Percentiles rank a stretch among this genome's conserved stretches.
These are phyloP conservation scores for Aspergillus wentii DNA, from an alignment of 495 filamentous ascomycete species.

Conservation along the genomic window DNA sequence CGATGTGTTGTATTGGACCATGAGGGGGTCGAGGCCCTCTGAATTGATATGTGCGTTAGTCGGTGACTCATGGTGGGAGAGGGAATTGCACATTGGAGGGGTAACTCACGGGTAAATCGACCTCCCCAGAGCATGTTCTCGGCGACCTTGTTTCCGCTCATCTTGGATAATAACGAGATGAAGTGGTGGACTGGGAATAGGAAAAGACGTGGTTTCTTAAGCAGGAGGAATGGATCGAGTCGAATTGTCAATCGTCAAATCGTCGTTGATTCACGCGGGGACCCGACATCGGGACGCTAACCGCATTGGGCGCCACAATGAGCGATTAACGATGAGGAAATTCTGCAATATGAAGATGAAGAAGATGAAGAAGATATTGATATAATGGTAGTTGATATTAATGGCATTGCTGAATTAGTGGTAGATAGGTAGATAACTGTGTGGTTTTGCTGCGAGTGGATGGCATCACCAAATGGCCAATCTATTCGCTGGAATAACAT, in stretches of 20 bases:
- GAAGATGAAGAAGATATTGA: too few relatives aligned
- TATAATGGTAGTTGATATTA: too few relatives aligned
- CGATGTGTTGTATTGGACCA: conserved; percentile 86
- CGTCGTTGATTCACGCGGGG: conserved; percentile 5
- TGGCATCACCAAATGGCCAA: too few relatives aligned
- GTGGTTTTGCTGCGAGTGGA: too few relatives aligned
- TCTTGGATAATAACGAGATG: conserved; percentile 16
- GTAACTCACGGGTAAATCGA: conserved; percentile 64
- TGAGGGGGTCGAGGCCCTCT: conserved; percentile 81
- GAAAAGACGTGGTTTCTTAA: background rate
- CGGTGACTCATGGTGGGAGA: conserved; percentile 7
- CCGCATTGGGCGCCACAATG: conserved; percentile 1
- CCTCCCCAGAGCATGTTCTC: conserved; percentile 77
- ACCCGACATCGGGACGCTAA: conserved; percentile 7
- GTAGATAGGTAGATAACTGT: too few relatives aligned
- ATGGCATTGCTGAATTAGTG: too few relatives aligned
- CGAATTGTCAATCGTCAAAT: background rate
- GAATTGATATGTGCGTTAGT: conserved; percentile 22
- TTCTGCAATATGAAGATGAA: too few relatives aligned
- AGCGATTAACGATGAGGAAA: too few relatives aligned
- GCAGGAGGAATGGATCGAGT: background rate
- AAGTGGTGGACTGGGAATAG: conserved; percentile 10
- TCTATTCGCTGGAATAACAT: too few relatives aligned
- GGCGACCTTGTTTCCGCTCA: conserved; percentile 38
- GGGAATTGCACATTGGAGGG: conserved; percentile 3